Evolutionary conservation across 2,329 filamentous ascomycete genomes (phyloP).

Genomic region (Thermoascus crustaceus): DNA sequence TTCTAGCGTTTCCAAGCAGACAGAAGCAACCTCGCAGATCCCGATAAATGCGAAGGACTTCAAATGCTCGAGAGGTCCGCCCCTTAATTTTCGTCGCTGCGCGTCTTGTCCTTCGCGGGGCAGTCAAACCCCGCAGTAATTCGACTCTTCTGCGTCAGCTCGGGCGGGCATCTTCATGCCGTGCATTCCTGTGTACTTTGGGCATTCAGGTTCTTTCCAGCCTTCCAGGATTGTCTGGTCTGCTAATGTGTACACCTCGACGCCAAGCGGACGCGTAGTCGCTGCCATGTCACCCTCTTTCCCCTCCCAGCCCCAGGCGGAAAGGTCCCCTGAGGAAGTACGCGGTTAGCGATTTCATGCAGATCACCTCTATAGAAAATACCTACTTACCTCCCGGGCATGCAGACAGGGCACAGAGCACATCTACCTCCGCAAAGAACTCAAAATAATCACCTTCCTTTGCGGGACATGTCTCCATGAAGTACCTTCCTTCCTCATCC

Average conservation of each 20-base stretch:
- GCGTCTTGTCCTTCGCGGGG: background rate
- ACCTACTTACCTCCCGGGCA: conserved; percentile 57
- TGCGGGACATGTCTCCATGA: conserved; percentile 53
- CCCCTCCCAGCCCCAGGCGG: conserved; percentile 70
- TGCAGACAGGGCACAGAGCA: conserved; percentile 58
- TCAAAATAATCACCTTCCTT: conserved; percentile 52
- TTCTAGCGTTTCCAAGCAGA: no score
- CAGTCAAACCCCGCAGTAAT: conserved; percentile 3
- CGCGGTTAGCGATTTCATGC: conserved; percentile 9
- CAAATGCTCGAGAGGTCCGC: no score
- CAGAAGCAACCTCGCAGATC: no score
- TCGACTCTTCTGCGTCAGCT: conserved; percentile 15
- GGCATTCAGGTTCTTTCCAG: conserved; percentile 55
- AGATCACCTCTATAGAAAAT: background rate
- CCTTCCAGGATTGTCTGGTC: conserved; percentile 48
- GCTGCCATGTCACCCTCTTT: conserved; percentile 50
- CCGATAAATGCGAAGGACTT: no score
- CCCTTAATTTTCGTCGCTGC: background rate
- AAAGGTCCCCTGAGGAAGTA: conserved; percentile 52
- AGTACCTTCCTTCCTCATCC: conserved; percentile 63
- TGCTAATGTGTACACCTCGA: conserved; percentile 61
- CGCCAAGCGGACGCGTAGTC: conserved; percentile 65
- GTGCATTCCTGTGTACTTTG: conserved; percentile 58
- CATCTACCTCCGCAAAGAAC: conserved; percentile 71
- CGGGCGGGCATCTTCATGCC: conserved; percentile 49